phyloP scores from a whole-genome alignment of 2,329 filamentous ascomycete genomes.

The Allantophomopsis cytisporea region DNA sequence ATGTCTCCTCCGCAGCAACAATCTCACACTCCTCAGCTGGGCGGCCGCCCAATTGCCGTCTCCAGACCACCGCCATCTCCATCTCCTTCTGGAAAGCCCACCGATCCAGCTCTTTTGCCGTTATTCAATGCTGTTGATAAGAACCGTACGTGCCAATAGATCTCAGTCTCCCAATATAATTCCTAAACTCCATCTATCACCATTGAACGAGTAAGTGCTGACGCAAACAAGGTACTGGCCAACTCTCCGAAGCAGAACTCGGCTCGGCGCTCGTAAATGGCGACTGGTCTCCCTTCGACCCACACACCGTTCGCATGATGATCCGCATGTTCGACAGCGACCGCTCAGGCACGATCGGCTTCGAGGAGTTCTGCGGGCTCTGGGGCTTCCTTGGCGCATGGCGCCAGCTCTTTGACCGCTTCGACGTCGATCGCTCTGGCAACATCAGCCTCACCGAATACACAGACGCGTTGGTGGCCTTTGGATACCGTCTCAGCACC shows the following conservation, averaged over 20 bases:
- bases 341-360: conserved; percentile 77
- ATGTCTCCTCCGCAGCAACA: background rate
- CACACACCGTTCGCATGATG: conserved; percentile 95
- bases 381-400: conserved; percentile 95
- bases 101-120: conserved; percentile 65
- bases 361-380: conserved; percentile 89
- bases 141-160: conserved; percentile 37
- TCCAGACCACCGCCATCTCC: conserved; percentile 56
- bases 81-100: conserved; percentile 32
- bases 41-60: conserved; percentile 9
- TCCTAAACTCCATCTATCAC: too few species aligned
- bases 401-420: conserved; percentile 89
- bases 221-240: conserved; percentile 47
- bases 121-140: conserved; percentile 89
- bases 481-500: conserved; percentile 81
- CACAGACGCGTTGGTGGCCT: conserved; percentile 77
- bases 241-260: conserved; percentile 76
- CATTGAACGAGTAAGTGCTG: too few species aligned
- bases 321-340: conserved; percentile 98
- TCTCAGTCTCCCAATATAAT: too few species aligned
- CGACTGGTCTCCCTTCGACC: conserved; percentile 88
- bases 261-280: conserved; percentile 88
- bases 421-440: conserved; percentile 77
- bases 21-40: conserved; percentile 3
- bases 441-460: conserved; percentile 83